Conservation (phyloP, 768 basidiomycete species). For the Phylloporus arenicola region DNA sequence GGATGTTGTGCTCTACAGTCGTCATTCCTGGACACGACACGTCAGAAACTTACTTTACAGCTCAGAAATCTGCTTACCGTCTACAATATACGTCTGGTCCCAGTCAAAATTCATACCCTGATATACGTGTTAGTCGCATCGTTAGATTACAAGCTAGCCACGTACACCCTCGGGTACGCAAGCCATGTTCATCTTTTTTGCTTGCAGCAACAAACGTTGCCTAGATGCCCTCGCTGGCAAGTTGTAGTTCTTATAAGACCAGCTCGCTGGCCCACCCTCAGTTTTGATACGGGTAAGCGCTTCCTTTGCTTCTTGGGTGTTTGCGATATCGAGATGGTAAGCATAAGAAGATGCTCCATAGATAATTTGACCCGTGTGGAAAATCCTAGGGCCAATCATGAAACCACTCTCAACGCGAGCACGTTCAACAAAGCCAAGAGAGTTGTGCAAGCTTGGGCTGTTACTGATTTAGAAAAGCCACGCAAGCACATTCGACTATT, state of each 20-base stretch:
- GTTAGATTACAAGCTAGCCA: not conserved
- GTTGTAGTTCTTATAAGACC: conserved; percentile 78
- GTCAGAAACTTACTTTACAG: not conserved
- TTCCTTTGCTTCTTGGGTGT: conserved; percentile 55
- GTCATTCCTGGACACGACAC: conserved; percentile 53
- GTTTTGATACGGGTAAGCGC: conserved; percentile 64
- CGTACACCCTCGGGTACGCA: conserved; percentile 66
- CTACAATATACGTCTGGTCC: conserved; percentile 75
- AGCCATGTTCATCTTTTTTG: conserved; percentile 58
- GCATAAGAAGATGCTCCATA: conserved; percentile 44
- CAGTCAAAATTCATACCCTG: conserved; percentile 75
- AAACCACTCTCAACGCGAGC: conserved; percentile 64
- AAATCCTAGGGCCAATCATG: conserved; percentile 66
- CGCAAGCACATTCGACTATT: not conserved
- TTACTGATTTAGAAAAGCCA: not conserved
- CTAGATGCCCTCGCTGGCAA: conserved; percentile 63
- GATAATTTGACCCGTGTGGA: conserved; percentile 62
- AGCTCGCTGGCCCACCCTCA: conserved; percentile 64
- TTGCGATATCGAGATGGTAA: conserved; percentile 59
- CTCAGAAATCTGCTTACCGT: conserved; percentile 43
- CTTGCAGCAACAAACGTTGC: conserved; percentile 58
- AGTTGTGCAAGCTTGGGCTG: conserved; percentile 63
- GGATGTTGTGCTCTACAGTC: conserved; percentile 66
- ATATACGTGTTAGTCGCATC: not conserved
- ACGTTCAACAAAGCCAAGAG: conserved; percentile 59